phyloP scores from a whole-genome alignment of 192 early-diverging fungal genomes.

The Lobosporangium transversale region DNA sequence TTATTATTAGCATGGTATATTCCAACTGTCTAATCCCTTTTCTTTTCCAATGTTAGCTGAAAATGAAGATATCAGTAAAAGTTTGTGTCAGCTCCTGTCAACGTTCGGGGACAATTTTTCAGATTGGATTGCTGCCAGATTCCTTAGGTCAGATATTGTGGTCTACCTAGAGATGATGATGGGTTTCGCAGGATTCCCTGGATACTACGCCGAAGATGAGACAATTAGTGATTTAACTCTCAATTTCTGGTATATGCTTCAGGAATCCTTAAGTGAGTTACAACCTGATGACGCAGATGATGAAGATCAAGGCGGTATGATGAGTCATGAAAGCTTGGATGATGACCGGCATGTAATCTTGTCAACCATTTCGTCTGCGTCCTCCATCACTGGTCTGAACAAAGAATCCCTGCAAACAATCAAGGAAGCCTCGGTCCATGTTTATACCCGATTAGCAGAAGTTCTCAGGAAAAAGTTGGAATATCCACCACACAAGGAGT shows the following conservation, averaged over 20 bases:
- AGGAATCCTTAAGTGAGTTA: slow-evolving; percentile 73
- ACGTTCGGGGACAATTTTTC: slow-evolving; percentile 67
- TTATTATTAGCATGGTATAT: too few relatives aligned
- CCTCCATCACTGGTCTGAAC: slow-evolving; percentile 25
- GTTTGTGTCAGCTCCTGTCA: slow-evolving; percentile 60
- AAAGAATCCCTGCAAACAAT: slow-evolving; percentile 41
- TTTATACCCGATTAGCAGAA: slow-evolving; percentile 63
- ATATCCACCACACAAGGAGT: slow-evolving; percentile 64
- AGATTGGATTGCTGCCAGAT: slow-evolving; percentile 59
- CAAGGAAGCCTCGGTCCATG: slow-evolving; percentile 49
- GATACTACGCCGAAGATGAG: slow-evolving; percentile 74
- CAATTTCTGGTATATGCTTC: slow-evolving; percentile 77
- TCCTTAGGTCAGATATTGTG: slow-evolving; percentile 56
- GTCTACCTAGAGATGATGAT: slow-evolving; percentile 65
- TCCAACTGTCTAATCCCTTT: too few relatives aligned
- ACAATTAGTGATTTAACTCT: slow-evolving; percentile 75
- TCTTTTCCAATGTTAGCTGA: too few relatives aligned
- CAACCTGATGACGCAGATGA: slow-evolving; percentile 36
- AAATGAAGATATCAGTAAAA: slow-evolving; percentile 60
- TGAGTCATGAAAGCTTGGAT: slow-evolving; percentile 2
- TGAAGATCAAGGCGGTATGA: neutral
- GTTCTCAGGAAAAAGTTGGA: slow-evolving; percentile 66
- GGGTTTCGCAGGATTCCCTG: slow-evolving; percentile 74
- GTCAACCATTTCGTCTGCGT: slow-evolving; percentile 37
- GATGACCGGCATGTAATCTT: slow-evolving; percentile 21